These are phyloP conservation scores for Pichia terricola DNA, from an alignment of 1,139 yeast genomes.

Conservation along the genomic window DNA sequence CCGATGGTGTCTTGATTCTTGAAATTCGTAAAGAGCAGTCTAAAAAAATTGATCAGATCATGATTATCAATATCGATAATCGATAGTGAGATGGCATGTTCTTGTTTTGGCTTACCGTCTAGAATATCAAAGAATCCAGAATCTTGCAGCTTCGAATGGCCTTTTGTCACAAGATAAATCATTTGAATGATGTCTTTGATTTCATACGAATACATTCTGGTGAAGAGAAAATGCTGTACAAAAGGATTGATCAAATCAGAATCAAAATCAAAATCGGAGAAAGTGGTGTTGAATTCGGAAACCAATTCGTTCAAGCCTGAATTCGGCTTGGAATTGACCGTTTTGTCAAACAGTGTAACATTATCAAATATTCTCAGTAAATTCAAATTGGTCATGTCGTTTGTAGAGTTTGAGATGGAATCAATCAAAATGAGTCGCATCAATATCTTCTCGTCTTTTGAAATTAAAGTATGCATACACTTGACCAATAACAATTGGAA, in stretches of 20 bases:
- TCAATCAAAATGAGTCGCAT: conserved; percentile 4
- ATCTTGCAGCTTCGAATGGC: neutral
- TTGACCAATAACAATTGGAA: conserved; percentile 3
- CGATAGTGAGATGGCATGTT: neutral
- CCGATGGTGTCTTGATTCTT: conserved; percentile 2
- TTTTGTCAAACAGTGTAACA: conserved; percentile 1
- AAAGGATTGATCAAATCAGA: conserved; percentile 2
- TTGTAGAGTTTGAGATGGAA: conserved; percentile 4
- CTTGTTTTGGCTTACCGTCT: neutral
- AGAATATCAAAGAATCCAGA: conserved; percentile 10
- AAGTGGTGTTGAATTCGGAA: neutral
- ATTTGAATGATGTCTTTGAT: conserved; percentile 2
- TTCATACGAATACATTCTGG: conserved; percentile 3
- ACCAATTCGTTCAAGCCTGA: neutral
- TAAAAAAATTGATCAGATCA: conserved; percentile 2
- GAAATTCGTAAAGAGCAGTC: conserved; percentile 1
- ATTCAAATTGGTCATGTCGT: neutral
- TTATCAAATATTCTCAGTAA: neutral
- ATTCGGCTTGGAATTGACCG: neutral
- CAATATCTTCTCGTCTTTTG: conserved; percentile 1
- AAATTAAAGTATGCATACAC: conserved; percentile 3
- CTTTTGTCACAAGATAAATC: conserved; percentile 4
- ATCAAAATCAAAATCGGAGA: neutral
- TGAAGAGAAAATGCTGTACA: conserved; percentile 5
- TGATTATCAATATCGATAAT: neutral